Percentiles rank a stretch among this genome's conserved stretches.
Evolutionary conservation across 768 basidiomycete species (phyloP).

Genomic region (Lactarius psammicola): DNA sequence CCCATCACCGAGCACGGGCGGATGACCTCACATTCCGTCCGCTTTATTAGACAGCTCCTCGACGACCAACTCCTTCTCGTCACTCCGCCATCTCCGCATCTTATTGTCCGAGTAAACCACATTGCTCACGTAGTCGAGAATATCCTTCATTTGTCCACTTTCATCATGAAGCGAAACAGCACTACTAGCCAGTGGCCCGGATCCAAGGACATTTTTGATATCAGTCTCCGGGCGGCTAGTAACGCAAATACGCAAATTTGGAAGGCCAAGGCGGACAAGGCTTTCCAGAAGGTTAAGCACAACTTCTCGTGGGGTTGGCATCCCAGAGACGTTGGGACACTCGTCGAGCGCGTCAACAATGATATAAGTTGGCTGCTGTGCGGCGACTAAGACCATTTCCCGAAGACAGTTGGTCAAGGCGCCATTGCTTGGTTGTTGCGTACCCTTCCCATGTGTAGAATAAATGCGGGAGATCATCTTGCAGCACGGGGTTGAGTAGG

Average conservation of each 20-base stretch:
- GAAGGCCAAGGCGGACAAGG: background rate
- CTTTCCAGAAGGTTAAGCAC: background rate
- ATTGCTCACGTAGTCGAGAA: background rate
- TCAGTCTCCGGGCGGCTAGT: background rate
- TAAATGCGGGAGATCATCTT: background rate
- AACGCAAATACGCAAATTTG: background rate
- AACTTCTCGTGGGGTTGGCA: background rate
- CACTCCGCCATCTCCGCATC: background rate
- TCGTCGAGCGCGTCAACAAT: background rate
- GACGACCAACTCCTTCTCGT: background rate
- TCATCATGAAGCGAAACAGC: background rate
- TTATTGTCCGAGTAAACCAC: background rate
- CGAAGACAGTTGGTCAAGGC: too few species aligned
- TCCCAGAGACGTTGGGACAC: background rate
- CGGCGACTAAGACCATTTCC: too few species aligned
- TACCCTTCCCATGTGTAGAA: too few species aligned
- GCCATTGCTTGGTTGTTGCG: too few species aligned
- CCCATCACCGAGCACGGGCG: rapidly evolving
- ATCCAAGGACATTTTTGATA: background rate
- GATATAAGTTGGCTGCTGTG: too few species aligned
- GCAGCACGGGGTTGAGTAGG: background rate
- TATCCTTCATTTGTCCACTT: background rate
- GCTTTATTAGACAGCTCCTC: too few species aligned
- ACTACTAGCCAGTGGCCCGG: background rate
- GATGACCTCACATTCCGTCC: background rate